phyloP scores from a whole-genome alignment of 192 early-diverging fungal species.

The Backusella circina region DNA sequence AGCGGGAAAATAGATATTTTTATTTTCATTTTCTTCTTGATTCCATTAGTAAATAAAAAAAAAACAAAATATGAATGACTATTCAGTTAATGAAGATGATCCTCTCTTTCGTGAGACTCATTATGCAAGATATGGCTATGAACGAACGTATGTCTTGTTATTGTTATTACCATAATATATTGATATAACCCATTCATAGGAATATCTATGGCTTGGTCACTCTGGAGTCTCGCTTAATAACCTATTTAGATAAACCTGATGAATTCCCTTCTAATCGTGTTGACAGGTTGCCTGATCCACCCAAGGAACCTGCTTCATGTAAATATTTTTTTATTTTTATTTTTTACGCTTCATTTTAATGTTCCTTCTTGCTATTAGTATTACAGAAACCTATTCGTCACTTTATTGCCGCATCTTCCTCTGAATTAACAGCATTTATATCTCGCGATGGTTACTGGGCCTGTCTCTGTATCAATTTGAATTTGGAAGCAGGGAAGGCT shows the following conservation, averaged over 20 bases:
- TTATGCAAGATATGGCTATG: conserved; percentile 31
- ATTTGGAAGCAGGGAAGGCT: conserved; percentile 33
- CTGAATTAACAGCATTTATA: conserved; percentile 32
- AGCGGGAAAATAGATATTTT: background rate
- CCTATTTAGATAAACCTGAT: conserved; percentile 23
- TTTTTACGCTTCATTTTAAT: background rate
- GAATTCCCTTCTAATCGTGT: conserved; percentile 34
- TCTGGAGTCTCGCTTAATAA: conserved; percentile 22
- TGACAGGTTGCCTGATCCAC: conserved; percentile 18
- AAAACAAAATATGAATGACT: background rate
- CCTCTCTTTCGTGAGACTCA: conserved; percentile 28
- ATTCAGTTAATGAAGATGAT: conserved; percentile 16
- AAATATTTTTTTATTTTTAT: background rate
- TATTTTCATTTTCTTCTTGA: background rate
- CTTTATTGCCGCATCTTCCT: conserved; percentile 29
- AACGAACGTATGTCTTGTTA: conserved; percentile 24
- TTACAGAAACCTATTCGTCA: conserved; percentile 11
- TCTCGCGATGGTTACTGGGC: conserved; percentile 34
- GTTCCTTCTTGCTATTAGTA: background rate
- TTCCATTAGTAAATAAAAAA: too few relatives aligned
- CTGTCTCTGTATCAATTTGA: conserved; percentile 24
- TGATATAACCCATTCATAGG: conserved; percentile 8
- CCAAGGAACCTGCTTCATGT: background rate
- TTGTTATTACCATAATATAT: background rate
- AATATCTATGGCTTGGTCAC: conserved; percentile 32